Conservation (phyloP, 2,329 filamentous ascomycete genomes). For the Cordyceps javanica region DNA sequence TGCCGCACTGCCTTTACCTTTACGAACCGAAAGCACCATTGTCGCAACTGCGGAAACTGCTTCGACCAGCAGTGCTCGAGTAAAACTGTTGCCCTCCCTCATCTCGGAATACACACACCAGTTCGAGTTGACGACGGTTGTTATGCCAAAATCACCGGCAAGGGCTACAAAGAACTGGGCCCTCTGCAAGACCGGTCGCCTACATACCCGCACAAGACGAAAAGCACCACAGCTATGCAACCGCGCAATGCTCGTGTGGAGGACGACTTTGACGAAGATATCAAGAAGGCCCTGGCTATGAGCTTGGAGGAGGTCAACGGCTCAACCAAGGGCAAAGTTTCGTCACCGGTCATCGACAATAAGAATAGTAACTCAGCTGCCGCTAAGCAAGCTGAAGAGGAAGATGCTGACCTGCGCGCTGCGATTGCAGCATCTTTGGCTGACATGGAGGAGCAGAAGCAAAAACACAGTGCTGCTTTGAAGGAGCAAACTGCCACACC, state of each 20-base stretch:
- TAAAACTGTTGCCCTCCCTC: constrained; percentile 81
- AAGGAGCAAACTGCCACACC: constrained; percentile 64
- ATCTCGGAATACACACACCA: constrained; percentile 84
- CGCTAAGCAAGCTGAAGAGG: constrained; percentile 61
- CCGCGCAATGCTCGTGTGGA: constrained; percentile 84
- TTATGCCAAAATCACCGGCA: constrained; percentile 81
- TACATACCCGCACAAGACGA: constrained; percentile 55
- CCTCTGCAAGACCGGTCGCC: constrained; percentile 44
- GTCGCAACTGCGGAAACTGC: constrained; percentile 94
- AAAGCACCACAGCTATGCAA: constrained; percentile 68
- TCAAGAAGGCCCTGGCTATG: constrained; percentile 92
- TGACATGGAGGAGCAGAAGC: constrained; percentile 98
- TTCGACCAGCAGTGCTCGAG: constrained; percentile 93
- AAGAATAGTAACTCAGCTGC: constrained; percentile 31
- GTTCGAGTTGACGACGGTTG: constrained; percentile 96
- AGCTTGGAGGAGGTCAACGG: constrained; percentile 88
- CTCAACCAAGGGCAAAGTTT: constrained; percentile 65
- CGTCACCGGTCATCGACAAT: constrained; percentile 41
- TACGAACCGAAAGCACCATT: constrained; percentile 97
- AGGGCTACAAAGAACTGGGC: constrained; percentile 35
- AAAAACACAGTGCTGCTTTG: constrained; percentile 75
- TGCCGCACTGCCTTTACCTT: constrained; percentile 94
- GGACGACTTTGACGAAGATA: constrained; percentile 87
- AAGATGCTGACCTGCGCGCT: constrained; percentile 87
- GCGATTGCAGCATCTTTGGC: constrained; percentile 91